Evolutionary conservation across 2,329 filamentous ascomycete species (phyloP), one percentile per base, ranked within the genome.

Genomic region (Trichothecium sympodiale): DNA sequence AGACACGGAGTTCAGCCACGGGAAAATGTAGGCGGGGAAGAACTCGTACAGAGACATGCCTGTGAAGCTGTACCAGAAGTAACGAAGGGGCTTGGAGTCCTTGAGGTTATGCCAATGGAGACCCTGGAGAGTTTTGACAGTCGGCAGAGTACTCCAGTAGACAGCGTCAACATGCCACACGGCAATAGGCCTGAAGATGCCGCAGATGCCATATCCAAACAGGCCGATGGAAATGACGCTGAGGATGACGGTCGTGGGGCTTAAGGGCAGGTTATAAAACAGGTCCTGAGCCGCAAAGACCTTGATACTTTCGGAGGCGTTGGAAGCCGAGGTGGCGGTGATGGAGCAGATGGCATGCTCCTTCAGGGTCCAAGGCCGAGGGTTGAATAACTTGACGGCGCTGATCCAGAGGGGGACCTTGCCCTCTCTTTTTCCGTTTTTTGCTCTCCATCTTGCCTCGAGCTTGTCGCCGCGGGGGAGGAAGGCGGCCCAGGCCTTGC

Each of bases 111-210:
- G 60, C 64, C 68, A 74, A 42, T 74, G 69, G 4, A 74, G 55
- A 0, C 66, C 65, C 41, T 74, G 69, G 7, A 73, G 61, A 0
- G 61, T 63, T 43, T 71, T 72, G 35, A 73, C 67, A 0, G 61
- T 65, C 0, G 70, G 70, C 4, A 74, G 48, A 5, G 56, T 68
- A 26, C 58, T 55, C 71, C 71, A 75, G 51, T 71, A 75, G 3
- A 75, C 70, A 2, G 67, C 61, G 12, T 74, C 69, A 5, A 67
- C 64, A 35, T 71, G 69, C 60, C 66, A 74, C 9, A 75, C 69
- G 2, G 61, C 59, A 27, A 74, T 60, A 1, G 70, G 69, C 1
- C 71, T 67, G 45, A 74, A 49, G 3, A 74, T 31, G 7, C 71
- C 71, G 30, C 61, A 65, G 3, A 75, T 48, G 2, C 69, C 70